Evolutionary conservation across 345 rosid species (phyloP), one percentile per base, ranked within the genome.

Genomic region (Hypericum perforatum): DNA sequence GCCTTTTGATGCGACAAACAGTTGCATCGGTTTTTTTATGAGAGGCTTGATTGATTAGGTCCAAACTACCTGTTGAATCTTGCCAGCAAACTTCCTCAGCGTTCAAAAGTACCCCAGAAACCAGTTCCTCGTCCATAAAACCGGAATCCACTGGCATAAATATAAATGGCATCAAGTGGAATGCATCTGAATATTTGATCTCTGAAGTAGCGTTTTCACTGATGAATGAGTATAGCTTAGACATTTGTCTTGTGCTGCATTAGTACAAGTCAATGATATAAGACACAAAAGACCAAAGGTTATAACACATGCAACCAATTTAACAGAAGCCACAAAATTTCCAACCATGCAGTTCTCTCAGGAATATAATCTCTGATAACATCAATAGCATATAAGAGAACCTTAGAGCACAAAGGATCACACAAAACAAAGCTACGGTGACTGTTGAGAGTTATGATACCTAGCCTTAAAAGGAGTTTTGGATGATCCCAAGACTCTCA

Each of bases 71-170:
- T 61, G 86, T 83, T 52, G 92, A 72, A 76, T 91, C 95, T 36
- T 74, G 68, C 96, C 96, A 91, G 77, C 66, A 76, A 16, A 85
- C 86, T 54, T 91, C 92, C 56, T 75, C 72, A 54, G 74, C 59
- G 61, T 85, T 66, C 60, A 72, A 69, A 70, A 91, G 82, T 51
- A 73, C 53, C 59, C 98, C 98, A 53, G 72, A 50, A 37, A 79
- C 65, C 53, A 70, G 9, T 64, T 77, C 79, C 47, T 76, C 76
- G 9, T 68, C 76, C 76, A 77, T 53, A 46, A 52, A 71, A 52
- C 67, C 76, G 54, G 62, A 70, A 50, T 53, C 57, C 58, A 45
- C 61, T 32, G 98, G 98, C 63, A 82, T 79, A 75, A 92, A 92
- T 62, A 92, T 80, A 67, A 66, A 79, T 43, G 84, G 75, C 16